Base-by-base conservation (phyloP, 345 rosid genomes). In the Citrus glauca region DNA sequence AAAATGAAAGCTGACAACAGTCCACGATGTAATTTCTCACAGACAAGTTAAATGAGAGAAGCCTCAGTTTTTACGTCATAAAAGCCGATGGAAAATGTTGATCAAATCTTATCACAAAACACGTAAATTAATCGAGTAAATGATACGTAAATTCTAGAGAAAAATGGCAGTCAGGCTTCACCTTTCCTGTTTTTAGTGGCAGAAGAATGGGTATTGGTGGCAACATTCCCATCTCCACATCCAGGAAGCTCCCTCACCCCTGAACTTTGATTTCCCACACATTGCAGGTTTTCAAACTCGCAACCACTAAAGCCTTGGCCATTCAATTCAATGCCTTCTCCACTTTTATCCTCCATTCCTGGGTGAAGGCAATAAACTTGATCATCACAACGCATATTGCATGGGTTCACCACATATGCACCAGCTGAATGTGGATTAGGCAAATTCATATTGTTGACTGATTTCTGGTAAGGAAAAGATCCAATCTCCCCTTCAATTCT, bases 401-500 rank as follows among this genome's bases (percentile, higher is more conserved):
- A 96, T 6, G 98, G 91, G 83, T 91, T 92, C 92, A 92, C 86
- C 88, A 90, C 85, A 78, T 86, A 87, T 6, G 92, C 85, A 75
- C 85, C 85, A 55, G 85, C 81, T 63, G 77, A 9, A 30, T 82
- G 87, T 42, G 83, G 25, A 81, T 77, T 82, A 5, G 88, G 80
- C 75, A 86, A 40, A 76, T 82, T 88, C 27, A 83, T 77, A 45
- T 75, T 75, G 84, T 81, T 83, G 45, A 80, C 60, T 1, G 92
- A 69, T 80, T 93, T 96, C 87, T 94, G 98, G 81, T 96, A 94
- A 27, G 99, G 99, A 79, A 96, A 96, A 27, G 94, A 81, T 27
- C 99, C 98, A 66, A 96, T 96, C 81, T 94, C 99, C 74, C 99
- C 98, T 76, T 96, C 99, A 9, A 96, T 96, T 79, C 99, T 90